Percentiles rank a stretch among this genome's conserved stretches.
These are phyloP conservation scores for Aspergillus floridensis DNA, from an alignment of 2,329 filamentous ascomycete genomes.

Conservation along the genomic window DNA sequence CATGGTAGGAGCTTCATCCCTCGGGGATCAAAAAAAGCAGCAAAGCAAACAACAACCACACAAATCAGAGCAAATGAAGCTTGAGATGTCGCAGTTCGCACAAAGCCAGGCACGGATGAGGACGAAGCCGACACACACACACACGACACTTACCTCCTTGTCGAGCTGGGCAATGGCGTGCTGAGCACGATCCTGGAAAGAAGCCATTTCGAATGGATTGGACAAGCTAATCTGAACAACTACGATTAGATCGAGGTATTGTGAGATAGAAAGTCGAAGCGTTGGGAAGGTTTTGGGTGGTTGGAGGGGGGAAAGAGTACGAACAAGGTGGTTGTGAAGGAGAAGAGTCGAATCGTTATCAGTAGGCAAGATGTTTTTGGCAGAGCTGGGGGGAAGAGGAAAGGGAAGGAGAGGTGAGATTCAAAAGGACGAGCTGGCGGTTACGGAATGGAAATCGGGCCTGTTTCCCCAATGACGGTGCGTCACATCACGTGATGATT, in stretches of 20 bases:
- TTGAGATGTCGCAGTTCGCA: neutral
- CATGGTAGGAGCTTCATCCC: neutral
- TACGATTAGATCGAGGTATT: neutral
- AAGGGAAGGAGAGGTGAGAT: conserved; percentile 10
- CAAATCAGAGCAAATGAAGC: neutral
- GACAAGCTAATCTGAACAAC: neutral
- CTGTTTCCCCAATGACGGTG: conserved; percentile 14
- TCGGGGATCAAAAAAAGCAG: neutral
- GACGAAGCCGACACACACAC: conserved; percentile 25
- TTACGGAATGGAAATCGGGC: conserved; percentile 6
- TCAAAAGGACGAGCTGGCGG: conserved; percentile 20
- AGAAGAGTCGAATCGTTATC: neutral
- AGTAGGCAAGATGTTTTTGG: neutral
- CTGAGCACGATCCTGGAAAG: conserved; percentile 62
- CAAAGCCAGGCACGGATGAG: conserved; percentile 14
- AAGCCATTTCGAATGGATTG: conserved; percentile 31
- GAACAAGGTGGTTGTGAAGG: neutral
- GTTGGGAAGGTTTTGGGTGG: neutral
- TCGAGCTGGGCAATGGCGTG: conserved; percentile 66
- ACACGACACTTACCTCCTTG: conserved; percentile 57
- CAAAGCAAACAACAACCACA: neutral
- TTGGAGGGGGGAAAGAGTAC: neutral
- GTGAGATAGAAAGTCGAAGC: neutral
- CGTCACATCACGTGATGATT: conserved; percentile 19
- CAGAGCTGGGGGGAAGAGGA: neutral